Conservation (phyloP, 2,329 filamentous ascomycete genomes). For the Nigrograna mackinnonii region DNA sequence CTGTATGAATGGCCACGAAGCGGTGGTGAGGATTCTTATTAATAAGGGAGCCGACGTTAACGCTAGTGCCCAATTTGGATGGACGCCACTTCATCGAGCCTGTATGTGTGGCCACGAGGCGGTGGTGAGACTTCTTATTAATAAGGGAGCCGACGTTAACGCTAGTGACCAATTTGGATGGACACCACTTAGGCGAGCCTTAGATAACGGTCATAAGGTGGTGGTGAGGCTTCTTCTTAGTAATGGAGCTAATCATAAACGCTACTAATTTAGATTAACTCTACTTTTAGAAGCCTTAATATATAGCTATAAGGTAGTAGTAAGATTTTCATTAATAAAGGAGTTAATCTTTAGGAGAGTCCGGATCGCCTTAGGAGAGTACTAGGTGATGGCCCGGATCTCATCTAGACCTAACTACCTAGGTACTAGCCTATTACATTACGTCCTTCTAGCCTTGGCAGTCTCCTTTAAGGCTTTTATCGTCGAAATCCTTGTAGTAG, state of each 20-base stretch:
- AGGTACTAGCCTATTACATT: not conserved
- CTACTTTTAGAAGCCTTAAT: too few species aligned
- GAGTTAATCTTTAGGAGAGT: not conserved
- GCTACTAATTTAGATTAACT: too few species aligned
- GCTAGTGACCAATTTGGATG: not conserved
- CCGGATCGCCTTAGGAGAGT: not conserved
- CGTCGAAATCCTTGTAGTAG: not conserved
- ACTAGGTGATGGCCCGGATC: not conserved
- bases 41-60: slow-evolving; percentile 5
- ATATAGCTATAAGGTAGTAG: not conserved
- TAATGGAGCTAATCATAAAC: slow-evolving; percentile 8
- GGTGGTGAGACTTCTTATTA: not conserved
- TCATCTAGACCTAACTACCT: not conserved
- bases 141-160: not conserved
- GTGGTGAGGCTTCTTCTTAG: slow-evolving; percentile 8
- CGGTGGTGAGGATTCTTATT: not conserved
- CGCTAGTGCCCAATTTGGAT: too few species aligned
- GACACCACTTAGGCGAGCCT: slow-evolving; percentile 9
- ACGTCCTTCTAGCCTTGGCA: not conserved
- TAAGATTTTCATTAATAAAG: not conserved
- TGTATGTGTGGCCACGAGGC: too few species aligned
- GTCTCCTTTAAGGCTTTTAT: not conserved
- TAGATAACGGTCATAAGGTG: slow-evolving; percentile 6
- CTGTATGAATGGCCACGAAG: not conserved
- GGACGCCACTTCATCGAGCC: too few species aligned